These are phyloP conservation scores for Coprinellus aureogranulatus DNA, from an alignment of 768 basidiomycete genomes.

Conservation along the genomic window DNA sequence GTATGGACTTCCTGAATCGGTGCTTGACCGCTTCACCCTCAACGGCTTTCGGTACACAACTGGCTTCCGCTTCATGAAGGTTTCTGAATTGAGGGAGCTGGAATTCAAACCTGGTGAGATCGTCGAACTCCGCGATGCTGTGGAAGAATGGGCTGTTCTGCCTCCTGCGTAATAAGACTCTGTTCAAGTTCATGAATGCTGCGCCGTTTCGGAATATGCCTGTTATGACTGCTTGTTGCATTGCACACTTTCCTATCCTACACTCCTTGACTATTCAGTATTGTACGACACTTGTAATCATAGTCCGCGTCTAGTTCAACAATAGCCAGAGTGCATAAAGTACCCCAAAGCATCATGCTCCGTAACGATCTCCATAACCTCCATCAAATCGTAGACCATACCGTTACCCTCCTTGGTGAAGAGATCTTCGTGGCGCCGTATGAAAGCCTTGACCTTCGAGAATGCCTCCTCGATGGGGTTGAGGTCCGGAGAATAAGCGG, in stretches of 20 bases:
- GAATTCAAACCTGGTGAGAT: neutral
- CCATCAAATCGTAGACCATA: slow-evolving; percentile 1
- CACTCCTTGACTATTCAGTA: neutral
- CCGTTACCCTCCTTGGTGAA: neutral
- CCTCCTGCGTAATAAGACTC: neutral
- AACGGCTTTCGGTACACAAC: neutral
- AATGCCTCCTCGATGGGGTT: slow-evolving; percentile 42
- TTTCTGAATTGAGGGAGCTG: neutral
- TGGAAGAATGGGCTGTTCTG: neutral
- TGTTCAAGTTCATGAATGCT: too few species aligned
- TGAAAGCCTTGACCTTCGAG: slow-evolving; percentile 31
- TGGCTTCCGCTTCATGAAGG: neutral
- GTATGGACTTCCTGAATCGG: neutral
- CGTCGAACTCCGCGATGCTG: neutral
- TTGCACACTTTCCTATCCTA: neutral
- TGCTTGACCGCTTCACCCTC: neutral
- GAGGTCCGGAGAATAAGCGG: slow-evolving; percentile 38
- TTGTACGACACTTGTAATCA: neutral
- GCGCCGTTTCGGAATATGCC: too few species aligned
- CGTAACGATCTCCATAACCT: slow-evolving; percentile 2
- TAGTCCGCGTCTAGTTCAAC: neutral
- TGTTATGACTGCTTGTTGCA: neutral
- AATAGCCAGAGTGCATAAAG: neutral
- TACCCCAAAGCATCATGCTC: neutral
- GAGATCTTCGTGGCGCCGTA: slow-evolving; percentile 19